phyloP scores from a whole-genome alignment of 1,139 yeast genomes.

The Hansenula anomala region DNA sequence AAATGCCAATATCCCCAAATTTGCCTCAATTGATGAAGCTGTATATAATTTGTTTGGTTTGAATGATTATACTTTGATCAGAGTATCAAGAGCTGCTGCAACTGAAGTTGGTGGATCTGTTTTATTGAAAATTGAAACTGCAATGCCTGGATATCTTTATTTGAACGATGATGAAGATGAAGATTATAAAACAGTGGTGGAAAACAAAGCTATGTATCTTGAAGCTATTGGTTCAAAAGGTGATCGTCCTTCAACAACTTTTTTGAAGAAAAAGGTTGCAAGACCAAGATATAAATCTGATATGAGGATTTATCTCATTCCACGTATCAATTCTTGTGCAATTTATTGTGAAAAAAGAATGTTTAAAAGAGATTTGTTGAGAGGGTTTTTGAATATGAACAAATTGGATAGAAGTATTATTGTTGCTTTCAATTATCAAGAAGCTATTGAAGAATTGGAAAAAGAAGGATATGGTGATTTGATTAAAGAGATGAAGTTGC shows the following conservation, averaged over 20 bases:
- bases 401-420: conserved; percentile 25
- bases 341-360: conserved; percentile 45
- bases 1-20: conserved; percentile 36
- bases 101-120: conserved; percentile 46
- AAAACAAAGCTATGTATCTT: conserved; percentile 11
- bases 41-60: conserved; percentile 37
- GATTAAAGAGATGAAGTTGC: conserved; percentile 10
- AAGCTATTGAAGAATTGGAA: conserved; percentile 11
- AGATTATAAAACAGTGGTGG: conserved; percentile 27
- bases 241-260: conserved; percentile 41
- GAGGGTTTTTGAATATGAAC: conserved; percentile 39
- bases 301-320: conserved; percentile 38
- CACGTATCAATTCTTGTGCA: conserved; percentile 29
- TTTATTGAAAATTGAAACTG: conserved; percentile 48
- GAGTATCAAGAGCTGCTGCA: conserved; percentile 53
- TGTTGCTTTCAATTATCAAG: conserved; percentile 26
- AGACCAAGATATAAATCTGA: conserved; percentile 40
- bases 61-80: conserved; percentile 38
- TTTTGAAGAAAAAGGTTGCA: conserved; percentile 36
- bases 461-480: conserved; percentile 12
- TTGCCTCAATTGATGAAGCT: conserved; percentile 43
- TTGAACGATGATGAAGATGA: conserved; percentile 38
- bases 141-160: conserved; percentile 46
- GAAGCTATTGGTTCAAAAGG: conserved; percentile 34
- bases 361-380: conserved; percentile 46